Base-by-base conservation (phyloP, 2,329 filamentous ascomycete genomes). In the Helicocarpus griseus region DNA sequence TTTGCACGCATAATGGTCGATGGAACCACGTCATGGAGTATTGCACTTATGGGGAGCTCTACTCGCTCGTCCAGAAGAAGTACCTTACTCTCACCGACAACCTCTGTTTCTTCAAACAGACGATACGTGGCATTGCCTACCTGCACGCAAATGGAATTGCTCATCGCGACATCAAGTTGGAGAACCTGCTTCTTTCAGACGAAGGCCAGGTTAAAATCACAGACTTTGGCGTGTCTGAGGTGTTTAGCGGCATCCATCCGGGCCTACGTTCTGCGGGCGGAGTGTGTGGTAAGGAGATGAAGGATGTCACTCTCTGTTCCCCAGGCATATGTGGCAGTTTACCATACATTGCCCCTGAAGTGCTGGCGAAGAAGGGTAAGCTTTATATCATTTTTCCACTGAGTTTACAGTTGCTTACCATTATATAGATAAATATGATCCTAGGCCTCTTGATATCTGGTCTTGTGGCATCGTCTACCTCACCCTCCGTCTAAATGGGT, bases 1-100 rank as follows among this genome's bases (percentile, higher is more conserved):
- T 95, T 5, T 93, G 88, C 71, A 82, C 79, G 13, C 78, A 89
- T 58, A 79, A 83, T 58, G 81, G 80, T 29, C 82, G 85, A 36
- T 94, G 87, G 86, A 90, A 89, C 65, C 87, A 94, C 65, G 87
- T 95, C 51, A 95, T 95, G 89, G 88, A 95, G 65, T 94, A 87
- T 66, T 95, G 89, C 71, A 77, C 81, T 2, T 81, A 88, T 58
- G 89, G 89, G 43, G 89, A 95, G 63, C 73, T 95, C 5, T 91
- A 86, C 65, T 76, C 77, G 55, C 72, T 95, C 11, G 83, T 94
- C 36, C 79, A 83, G 57, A 85, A 84, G 65, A 79, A 79, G 31
- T 84, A 85, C 60, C 80, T 94, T 56, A 79, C 74, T 52, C 70
- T 74, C 2, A 77, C 82, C 5, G 87, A 94, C 63, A 83, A 86